phyloP scores from a whole-genome alignment of 371 early-diverging fungal species.

The Blastocladiella emersonii region DNA sequence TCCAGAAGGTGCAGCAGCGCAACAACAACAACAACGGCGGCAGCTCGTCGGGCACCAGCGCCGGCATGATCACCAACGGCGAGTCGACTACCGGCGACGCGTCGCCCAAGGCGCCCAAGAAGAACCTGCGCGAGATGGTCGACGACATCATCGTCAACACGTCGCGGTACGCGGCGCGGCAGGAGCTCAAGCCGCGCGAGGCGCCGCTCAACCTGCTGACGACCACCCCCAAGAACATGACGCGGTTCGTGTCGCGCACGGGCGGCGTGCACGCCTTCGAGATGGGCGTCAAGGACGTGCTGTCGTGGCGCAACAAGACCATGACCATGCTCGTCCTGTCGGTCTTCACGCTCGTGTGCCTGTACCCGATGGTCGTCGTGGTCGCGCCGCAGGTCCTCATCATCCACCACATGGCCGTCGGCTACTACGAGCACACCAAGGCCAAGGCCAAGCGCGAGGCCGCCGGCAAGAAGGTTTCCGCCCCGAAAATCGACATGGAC shows the following conservation, averaged over 20 bases:
- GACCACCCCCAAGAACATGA: conserved; percentile 20
- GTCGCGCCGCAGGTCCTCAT: conserved; percentile 23
- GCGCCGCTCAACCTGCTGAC: conserved; percentile 7
- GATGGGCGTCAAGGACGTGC: conserved; percentile 18
- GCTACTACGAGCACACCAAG: conserved; percentile 23
- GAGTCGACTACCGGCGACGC: not conserved
- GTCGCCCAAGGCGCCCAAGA: not conserved
- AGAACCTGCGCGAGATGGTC: not conserved
- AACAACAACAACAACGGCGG: not conserved
- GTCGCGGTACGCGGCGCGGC: not conserved
- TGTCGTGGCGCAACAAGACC: conserved; percentile 25
- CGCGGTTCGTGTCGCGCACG: conserved; percentile 20
- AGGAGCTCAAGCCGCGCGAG: not conserved
- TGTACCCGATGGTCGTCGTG: conserved; percentile 19
- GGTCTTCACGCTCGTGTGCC: conserved; percentile 3
- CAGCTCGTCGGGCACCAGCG: not conserved
- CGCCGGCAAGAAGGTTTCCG: conserved; percentile 4
- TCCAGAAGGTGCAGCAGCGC: conserved; percentile 1
- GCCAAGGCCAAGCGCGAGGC: conserved; percentile 4
- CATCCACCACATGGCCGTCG: conserved; percentile 16
- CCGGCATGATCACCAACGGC: not conserved
- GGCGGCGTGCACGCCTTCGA: conserved; percentile 21
- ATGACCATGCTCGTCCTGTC: not conserved
- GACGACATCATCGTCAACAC: conserved; percentile 1
- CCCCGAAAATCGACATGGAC: not conserved